Evolutionary conservation across 2,329 filamentous ascomycete genomes (phyloP).

Genomic region (Pseudocercospora musae): DNA sequence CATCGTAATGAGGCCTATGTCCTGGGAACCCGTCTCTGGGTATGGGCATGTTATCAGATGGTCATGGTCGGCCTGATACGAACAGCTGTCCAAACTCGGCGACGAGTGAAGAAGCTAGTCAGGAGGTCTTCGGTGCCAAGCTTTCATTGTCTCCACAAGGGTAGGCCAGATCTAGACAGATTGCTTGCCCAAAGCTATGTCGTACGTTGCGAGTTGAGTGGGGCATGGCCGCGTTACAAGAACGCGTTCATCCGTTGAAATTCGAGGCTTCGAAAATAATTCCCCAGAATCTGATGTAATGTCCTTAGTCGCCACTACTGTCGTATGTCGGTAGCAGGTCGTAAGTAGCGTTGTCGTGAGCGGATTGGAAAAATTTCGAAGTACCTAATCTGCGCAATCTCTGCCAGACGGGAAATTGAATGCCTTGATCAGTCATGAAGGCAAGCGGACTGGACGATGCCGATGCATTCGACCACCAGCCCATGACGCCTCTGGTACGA

Average conservation of each 20-base stretch:
- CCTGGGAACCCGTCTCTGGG: too few relatives aligned
- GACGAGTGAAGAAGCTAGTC: neutral
- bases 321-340: neutral
- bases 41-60: neutral
- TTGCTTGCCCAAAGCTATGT: neutral
- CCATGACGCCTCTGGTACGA: neutral
- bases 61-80: neutral
- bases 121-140: neutral
- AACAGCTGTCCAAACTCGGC: neutral
- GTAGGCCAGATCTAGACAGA: neutral
- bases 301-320: neutral
- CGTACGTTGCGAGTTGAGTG: neutral
- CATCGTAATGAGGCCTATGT: neutral
- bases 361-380: neutral
- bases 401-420: neutral
- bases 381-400: neutral
- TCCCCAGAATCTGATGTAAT: neutral
- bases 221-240: neutral
- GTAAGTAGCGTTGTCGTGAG: neutral
- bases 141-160: neutral
- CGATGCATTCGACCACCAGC: neutral
- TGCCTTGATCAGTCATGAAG: neutral
- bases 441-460: neutral
- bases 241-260: neutral
- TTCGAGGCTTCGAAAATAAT: neutral